A percentile compares a stretch with the other conserved stretches of the same genome.
phyloP scores from a whole-genome alignment of 495 filamentous ascomycete species.

The Lasiosphaeria miniovina region DNA sequence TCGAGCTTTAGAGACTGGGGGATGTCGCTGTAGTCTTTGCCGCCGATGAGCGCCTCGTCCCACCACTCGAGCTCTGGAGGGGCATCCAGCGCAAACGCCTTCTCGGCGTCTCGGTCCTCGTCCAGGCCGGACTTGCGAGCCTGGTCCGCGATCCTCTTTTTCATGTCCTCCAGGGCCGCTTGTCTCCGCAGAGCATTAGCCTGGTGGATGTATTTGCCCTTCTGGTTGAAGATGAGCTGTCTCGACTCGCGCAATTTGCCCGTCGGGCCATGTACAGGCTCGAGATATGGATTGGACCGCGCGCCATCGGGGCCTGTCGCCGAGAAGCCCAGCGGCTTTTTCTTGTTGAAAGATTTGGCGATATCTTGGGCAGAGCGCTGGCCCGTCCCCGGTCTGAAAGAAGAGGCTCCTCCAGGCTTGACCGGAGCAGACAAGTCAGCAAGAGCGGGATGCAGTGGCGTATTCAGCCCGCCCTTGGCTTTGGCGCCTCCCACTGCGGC shows the following conservation, averaged over 20 bases:
- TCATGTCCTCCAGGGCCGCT: constrained; percentile 88
- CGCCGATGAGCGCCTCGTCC: constrained; percentile 83
- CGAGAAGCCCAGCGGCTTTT: constrained; percentile 33
- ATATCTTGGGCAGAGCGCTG: constrained; percentile 27
- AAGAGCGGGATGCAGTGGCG: constrained; percentile 85
- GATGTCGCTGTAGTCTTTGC: constrained; percentile 67
- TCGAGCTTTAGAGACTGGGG: constrained; percentile 69
- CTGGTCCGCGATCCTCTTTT: constrained; percentile 82
- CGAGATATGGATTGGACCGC: constrained; percentile 81
- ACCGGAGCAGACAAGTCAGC: constrained; percentile 63
- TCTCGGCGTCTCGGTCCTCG: constrained; percentile 85
- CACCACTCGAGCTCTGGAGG: constrained; percentile 96
- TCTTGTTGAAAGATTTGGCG: constrained; percentile 26
- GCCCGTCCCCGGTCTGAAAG: constrained; percentile 15
- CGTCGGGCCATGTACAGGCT: constrained; percentile 62
- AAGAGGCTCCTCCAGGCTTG: constrained; percentile 45
- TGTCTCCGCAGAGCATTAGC: constrained; percentile 83
- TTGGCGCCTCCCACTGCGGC: constrained; percentile 64
- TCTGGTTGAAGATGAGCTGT: constrained; percentile 86
- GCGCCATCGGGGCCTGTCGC: constrained; percentile 30
- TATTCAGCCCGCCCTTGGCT: constrained; percentile 74
- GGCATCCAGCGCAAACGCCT: constrained; percentile 77
- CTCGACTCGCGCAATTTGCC: constrained; percentile 64
- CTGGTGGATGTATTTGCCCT: constrained; percentile 95
- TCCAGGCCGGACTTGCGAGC: constrained; percentile 84